These are phyloP conservation scores for Plantago coronopus DNA, from an alignment of 305 asterid genomes.

Conservation along the genomic window DNA sequence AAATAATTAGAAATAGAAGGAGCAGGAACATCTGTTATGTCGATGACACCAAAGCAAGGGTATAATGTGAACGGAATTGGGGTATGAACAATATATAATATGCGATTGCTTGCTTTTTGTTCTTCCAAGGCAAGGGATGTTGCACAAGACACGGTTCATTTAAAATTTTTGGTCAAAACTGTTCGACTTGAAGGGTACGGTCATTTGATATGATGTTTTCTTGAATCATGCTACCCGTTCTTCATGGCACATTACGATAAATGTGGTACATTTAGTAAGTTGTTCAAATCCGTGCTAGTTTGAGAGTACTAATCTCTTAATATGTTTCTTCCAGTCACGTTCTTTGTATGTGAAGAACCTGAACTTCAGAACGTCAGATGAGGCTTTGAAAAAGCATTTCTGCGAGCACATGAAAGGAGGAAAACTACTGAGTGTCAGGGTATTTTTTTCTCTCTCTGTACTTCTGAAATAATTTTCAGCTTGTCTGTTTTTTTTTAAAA, in stretches of 20 bases:
- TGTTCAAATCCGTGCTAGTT: neutral
- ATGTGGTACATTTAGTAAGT: slow-evolving; percentile 11
- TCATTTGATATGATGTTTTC: slow-evolving; percentile 20
- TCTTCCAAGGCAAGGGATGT: slow-evolving; percentile 4
- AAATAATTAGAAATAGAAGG: no score
- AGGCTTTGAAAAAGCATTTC: slow-evolving; percentile 67
- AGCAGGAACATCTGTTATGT: no score
- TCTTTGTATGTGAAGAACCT: slow-evolving; percentile 82
- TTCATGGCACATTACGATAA: no score
- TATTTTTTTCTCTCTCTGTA: slow-evolving; percentile 30
- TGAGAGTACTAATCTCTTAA: slow-evolving; percentile 11
- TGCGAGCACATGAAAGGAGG: slow-evolving; percentile 66
- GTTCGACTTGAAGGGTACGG: slow-evolving; percentile 7
- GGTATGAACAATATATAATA: no score
- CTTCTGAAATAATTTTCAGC: slow-evolving; percentile 6
- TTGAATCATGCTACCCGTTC: slow-evolving; percentile 59
- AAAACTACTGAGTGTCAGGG: slow-evolving; percentile 75
- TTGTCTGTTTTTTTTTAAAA: no score
- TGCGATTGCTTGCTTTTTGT: neutral
- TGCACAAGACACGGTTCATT: slow-evolving; percentile 3
- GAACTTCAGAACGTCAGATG: slow-evolving; percentile 83
- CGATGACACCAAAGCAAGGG: no score
- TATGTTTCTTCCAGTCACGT: slow-evolving; percentile 62
- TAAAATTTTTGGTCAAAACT: neutral
- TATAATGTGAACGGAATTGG: no score